Evolutionary conservation across 164 flowering plant genomes (phyloP).

Genomic region (Taxillus chinensis): DNA sequence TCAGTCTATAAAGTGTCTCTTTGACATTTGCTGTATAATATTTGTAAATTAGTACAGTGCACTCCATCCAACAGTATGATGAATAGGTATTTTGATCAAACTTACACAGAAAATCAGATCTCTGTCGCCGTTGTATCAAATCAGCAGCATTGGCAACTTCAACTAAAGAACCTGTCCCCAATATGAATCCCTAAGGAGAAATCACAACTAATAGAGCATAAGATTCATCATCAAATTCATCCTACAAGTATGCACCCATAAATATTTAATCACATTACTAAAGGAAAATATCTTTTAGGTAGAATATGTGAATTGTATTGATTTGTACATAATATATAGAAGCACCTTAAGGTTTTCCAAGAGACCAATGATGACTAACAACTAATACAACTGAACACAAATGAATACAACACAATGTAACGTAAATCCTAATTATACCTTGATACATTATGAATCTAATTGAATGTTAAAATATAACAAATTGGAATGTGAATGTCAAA

Average conservation of each 20-base stretch:
- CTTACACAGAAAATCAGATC: constrained; percentile 78
- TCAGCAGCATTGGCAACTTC: constrained; percentile 79
- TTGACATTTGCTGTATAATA: constrained; percentile 50
- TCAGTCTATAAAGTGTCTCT: constrained; percentile 34
- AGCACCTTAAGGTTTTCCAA: background rate
- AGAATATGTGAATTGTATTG: background rate
- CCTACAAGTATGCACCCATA: background rate
- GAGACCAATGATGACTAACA: background rate
- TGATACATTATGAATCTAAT: too few species aligned
- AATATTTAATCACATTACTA: background rate
- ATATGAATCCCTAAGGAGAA: constrained; percentile 47
- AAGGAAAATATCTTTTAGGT: background rate
- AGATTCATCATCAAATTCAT: constrained; percentile 35
- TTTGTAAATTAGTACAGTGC: background rate
- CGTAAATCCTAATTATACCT: too few species aligned
- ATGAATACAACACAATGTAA: too few species aligned
- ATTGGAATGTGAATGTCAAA: too few species aligned
- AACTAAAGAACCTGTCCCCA: constrained; percentile 47
- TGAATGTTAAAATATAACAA: too few species aligned
- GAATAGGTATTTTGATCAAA: constrained; percentile 1
- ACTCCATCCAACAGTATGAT: background rate
- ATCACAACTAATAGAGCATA: constrained; percentile 27
- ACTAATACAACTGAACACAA: too few species aligned
- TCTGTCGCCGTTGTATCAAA: constrained; percentile 81
- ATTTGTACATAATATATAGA: background rate